Conservation (phyloP, 2,329 filamentous ascomycete genomes). For the Neonectria coccinea region DNA sequence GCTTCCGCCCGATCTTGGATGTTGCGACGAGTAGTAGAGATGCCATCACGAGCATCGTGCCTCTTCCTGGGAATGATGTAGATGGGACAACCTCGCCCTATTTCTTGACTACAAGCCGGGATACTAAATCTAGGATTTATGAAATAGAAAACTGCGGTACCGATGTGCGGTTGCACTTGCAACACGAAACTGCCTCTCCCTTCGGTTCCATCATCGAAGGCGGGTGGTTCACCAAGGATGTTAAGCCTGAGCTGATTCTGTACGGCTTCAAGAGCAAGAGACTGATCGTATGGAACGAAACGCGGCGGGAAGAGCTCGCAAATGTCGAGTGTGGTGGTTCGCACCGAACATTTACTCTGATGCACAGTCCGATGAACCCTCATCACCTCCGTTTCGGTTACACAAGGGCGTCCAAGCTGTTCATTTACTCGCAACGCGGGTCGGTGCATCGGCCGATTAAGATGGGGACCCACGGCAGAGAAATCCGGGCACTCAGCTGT, state of each 20-base stretch:
- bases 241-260: slow-evolving; percentile 70
- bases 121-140: slow-evolving; percentile 80
- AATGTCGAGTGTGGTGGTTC: slow-evolving; percentile 85
- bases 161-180: slow-evolving; percentile 54
- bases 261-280: slow-evolving; percentile 84
- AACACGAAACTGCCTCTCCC: slow-evolving; percentile 77
- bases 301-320: slow-evolving; percentile 74
- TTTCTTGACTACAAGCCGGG: slow-evolving; percentile 79
- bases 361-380: slow-evolving; percentile 47
- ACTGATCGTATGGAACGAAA: slow-evolving; percentile 87
- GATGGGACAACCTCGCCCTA: slow-evolving; percentile 48
- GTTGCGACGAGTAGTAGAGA: slow-evolving; percentile 63
- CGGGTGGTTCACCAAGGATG: slow-evolving; percentile 65
- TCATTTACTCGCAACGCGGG: slow-evolving; percentile 58
- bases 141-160: slow-evolving; percentile 48
- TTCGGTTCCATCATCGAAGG: slow-evolving; percentile 83
- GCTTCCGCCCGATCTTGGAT: slow-evolving; percentile 48
- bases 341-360: slow-evolving; percentile 78
- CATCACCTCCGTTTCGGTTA: slow-evolving; percentile 71
- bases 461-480: slow-evolving; percentile 83
- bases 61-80: slow-evolving; percentile 51
- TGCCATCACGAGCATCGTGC: slow-evolving; percentile 75
- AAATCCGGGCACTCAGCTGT: slow-evolving; percentile 72
- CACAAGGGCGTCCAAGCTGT: slow-evolving; percentile 73
- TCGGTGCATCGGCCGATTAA: slow-evolving; percentile 65